These are phyloP conservation scores for Persicaria tinctoria DNA, from an alignment of 148 eudicot species.

Conservation along the genomic window DNA sequence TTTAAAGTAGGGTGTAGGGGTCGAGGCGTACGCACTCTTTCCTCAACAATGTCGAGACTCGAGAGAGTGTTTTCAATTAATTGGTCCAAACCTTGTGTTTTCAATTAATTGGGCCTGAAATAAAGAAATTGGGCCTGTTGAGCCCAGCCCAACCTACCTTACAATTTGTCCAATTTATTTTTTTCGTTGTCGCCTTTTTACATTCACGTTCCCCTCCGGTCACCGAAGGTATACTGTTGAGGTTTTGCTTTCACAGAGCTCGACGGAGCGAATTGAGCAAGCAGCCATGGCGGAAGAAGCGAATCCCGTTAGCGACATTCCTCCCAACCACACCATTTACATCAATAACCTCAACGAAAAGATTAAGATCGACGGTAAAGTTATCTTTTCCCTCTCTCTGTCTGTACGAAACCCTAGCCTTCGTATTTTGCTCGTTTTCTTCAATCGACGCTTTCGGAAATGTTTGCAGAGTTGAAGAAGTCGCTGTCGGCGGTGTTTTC, in stretches of 20 bases:
- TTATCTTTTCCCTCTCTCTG: background rate
- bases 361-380: conserved; percentile 73
- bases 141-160: no score
- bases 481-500: conserved; percentile 78
- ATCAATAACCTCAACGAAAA: conserved; percentile 95
- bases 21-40: no score
- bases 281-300: conserved; percentile 61
- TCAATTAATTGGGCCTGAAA: no score
- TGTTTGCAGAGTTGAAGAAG: conserved; percentile 66
- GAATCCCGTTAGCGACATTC: conserved; percentile 33
- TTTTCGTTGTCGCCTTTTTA: background rate
- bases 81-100: no score
- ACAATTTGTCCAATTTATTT: background rate
- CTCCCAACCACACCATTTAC: conserved; percentile 73
- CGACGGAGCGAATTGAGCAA: background rate
- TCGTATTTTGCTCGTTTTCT: background rate
- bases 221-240: background rate
- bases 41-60: no score
- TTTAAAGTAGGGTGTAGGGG: no score
- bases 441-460: background rate
- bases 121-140: no score
- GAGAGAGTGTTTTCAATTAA: no score
- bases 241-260: background rate
- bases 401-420: conserved; percentile 10
- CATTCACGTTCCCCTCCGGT: background rate